Base-by-base conservation (phyloP, 768 basidiomycete genomes). In the Boletus rufocinnamomeus region DNA sequence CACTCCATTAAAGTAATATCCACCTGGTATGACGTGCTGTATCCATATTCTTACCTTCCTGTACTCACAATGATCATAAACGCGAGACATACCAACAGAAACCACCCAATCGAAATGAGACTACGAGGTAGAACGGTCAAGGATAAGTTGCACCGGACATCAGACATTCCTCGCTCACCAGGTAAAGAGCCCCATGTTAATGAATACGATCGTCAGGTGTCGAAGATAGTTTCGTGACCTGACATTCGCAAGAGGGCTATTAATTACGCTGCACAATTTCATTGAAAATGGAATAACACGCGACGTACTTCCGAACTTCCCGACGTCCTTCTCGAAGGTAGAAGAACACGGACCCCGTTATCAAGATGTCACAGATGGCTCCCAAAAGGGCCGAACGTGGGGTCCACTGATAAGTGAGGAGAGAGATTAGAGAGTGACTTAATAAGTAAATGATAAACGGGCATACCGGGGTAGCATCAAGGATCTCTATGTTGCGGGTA, bases 371-470 rank as follows among this genome's bases (percentile, higher is more conserved):
- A 43, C 62, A 55, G 6, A 54, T 37, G 11, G 44, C 57, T 10
- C 54, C 54, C 6, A 63, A 16, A 21, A 47, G 38, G 3, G 64
- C 93, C 0, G 62, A 59, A 19, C 54, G 60, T 41, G 54, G 60
- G 0, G 60, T 62, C 61, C 61, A 62, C 61, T 62, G 38, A 40
- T 27, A 6, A 16, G 7, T 4, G n/a, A 9, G n/a, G n/a, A n/a
- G n/a, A n/a, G n/a, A n/a, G n/a, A 27, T 27, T 27, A 27, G 27
- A 27, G 27, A 27, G 27, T 27, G 27, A 27, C 27, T 0, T n/a
- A 7, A 32, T 19, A 13, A 28, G 11, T 6, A 17, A 35, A 25
- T 2, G n/a, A 38, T 2, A 6, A 10, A 17, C 4, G 28, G 14
- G 13, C 50, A 4, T 6, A 56, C 61, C 3, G 50, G 59, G 19